These are phyloP conservation scores for Senna tora DNA, from an alignment of 306 rosid genomes.

Conservation along the genomic window DNA sequence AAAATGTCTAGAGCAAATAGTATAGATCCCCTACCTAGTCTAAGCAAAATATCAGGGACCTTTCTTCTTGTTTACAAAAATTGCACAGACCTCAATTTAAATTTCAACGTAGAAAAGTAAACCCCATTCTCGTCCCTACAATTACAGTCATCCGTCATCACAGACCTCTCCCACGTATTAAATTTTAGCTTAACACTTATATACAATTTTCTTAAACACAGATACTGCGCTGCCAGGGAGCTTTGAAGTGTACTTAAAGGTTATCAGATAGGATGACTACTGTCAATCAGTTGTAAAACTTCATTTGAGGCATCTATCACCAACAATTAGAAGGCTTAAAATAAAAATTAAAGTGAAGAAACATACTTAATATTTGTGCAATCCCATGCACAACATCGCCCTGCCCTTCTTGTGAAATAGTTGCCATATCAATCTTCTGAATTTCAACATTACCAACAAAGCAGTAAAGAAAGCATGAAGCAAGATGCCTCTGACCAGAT, in stretches of 20 bases:
- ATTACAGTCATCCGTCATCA: not conserved
- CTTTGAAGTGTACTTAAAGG: slow-evolving; percentile 15
- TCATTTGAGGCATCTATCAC: slow-evolving; percentile 1
- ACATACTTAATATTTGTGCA: slow-evolving; percentile 75
- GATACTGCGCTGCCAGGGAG: slow-evolving; percentile 6
- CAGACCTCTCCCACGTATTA: slow-evolving; percentile 18
- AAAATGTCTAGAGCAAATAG: not conserved
- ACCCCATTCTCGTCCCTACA: not conserved
- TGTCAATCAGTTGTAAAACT: slow-evolving; percentile 2
- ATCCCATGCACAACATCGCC: slow-evolving; percentile 91
- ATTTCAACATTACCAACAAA: slow-evolving; percentile 77
- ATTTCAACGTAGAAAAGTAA: not conserved
- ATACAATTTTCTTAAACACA: not conserved
- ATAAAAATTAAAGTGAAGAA: slow-evolving; percentile 32
- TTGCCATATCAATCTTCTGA: slow-evolving; percentile 89
- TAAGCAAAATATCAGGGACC: not conserved
- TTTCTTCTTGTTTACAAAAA: slow-evolving; percentile 2
- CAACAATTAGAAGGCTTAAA: slow-evolving; percentile 23
- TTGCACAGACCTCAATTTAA: not conserved
- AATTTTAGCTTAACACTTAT: not conserved
- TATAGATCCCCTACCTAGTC: not conserved
- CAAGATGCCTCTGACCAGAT: slow-evolving; percentile 95
- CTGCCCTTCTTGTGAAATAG: slow-evolving; percentile 88
- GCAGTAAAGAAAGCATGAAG: slow-evolving; percentile 89
- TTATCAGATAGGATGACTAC: not conserved